Conservation (phyloP, 805 yeast species). For the Pichia exigua region DNA sequence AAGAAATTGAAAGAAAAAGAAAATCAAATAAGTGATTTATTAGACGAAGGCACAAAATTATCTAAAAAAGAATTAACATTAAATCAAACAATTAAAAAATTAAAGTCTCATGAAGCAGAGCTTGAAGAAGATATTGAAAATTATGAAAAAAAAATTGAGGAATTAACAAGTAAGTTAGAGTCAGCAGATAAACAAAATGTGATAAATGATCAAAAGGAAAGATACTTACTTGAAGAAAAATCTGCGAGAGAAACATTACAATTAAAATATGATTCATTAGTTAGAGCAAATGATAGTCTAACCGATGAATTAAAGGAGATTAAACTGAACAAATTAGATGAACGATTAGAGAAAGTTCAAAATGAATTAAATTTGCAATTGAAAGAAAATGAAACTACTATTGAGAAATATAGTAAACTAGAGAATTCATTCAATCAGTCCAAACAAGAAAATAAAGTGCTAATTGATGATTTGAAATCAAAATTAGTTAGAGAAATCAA, state of each 20-base stretch:
- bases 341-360: conserved; percentile 28
- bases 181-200: conserved; percentile 1
- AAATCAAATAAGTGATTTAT: conserved; percentile 51
- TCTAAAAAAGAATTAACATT: conserved; percentile 64
- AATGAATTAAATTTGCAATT: conserved; percentile 27
- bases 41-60: conserved; percentile 69
- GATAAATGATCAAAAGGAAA: not conserved
- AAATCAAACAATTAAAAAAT: conserved; percentile 55
- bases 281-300: conserved; percentile 19
- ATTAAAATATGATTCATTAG: conserved; percentile 18
- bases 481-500: conserved; percentile 22
- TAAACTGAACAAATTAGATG: conserved; percentile 27
- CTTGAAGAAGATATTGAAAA: conserved; percentile 30
- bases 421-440: conserved; percentile 16
- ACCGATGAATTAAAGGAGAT: conserved; percentile 26
- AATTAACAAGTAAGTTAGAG: conserved; percentile 8
- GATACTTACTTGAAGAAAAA: conserved; percentile 24
- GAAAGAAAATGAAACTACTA: conserved; percentile 20
- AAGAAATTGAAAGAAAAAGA: conserved; percentile 43
- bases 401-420: conserved; percentile 12
- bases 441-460: conserved; percentile 20
- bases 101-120: conserved; percentile 40
- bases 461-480: conserved; percentile 21
- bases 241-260: conserved; percentile 20
- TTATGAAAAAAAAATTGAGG: conserved; percentile 22